Percentiles rank a stretch among this genome's conserved stretches.
phyloP scores from a whole-genome alignment of 371 early-diverging fungal genomes.

The Mortierella sp. region DNA sequence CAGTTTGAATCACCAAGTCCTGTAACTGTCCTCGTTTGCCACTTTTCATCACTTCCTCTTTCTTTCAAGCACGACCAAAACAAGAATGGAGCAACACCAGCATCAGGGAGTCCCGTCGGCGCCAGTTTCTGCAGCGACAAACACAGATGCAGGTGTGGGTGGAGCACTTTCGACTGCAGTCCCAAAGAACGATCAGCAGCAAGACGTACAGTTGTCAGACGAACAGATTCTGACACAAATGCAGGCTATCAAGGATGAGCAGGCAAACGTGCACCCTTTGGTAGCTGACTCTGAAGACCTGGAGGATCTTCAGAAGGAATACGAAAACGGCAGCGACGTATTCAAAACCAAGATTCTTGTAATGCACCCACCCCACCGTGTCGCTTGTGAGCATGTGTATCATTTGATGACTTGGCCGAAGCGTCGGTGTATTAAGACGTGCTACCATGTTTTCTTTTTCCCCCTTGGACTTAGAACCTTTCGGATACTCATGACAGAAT shows the following conservation, averaged over 20 bases:
- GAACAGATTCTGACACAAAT: slow-evolving; percentile 73
- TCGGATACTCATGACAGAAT: slow-evolving; percentile 61
- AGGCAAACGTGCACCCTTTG: slow-evolving; percentile 63
- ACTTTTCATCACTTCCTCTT: neutral
- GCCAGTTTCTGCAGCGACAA: neutral
- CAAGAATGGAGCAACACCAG: neutral
- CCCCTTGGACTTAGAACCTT: slow-evolving; percentile 58
- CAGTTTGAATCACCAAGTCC: too few relatives aligned
- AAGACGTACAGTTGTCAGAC: slow-evolving; percentile 58
- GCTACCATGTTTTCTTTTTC: neutral
- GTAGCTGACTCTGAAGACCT: slow-evolving; percentile 66
- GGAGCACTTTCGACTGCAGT: neutral
- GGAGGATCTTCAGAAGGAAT: slow-evolving; percentile 63
- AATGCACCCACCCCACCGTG: neutral
- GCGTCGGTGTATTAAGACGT: too few relatives aligned
- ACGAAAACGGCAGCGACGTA: slow-evolving; percentile 60
- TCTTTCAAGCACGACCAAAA: neutral
- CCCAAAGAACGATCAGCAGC: too few relatives aligned
- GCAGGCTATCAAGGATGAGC: slow-evolving; percentile 71
- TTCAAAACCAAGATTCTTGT: slow-evolving; percentile 70
- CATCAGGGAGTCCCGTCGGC: neutral
- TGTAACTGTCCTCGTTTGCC: too few relatives aligned
- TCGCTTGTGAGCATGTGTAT: too few relatives aligned
- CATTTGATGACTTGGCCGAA: too few relatives aligned
- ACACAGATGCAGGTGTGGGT: neutral